Evolutionary conservation across 2,329 filamentous ascomycete genomes (phyloP), one percentile per base, ranked within the genome.

Genomic region (Trichoderma polysporum): DNA sequence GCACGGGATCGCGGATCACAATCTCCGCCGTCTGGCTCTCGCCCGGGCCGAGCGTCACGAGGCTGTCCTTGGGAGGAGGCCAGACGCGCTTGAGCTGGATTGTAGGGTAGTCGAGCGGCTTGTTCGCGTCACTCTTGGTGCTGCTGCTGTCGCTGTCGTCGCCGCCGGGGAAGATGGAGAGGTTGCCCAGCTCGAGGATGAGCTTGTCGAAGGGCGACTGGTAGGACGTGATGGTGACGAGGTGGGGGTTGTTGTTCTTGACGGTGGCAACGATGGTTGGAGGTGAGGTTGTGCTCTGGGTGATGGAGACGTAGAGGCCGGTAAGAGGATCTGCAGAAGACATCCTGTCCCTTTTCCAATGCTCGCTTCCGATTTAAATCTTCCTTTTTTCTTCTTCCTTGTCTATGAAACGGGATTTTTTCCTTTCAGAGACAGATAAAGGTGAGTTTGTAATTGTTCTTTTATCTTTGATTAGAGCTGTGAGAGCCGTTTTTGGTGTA

Each of bases 151-250:
- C 49, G 47, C 31, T 50, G 58, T 61, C 31, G 45, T 22, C 25
- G 58, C 22, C 22, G 39, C 58, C 22, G 13, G 75, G 77, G 22
- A 73, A 75, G 59, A 81, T 73, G 57, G 72, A 71, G 17, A 80
- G 61, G 31, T 78, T 71, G 17, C 79, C 79, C 10, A 80, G 73
- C 65, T 75, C 72, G 52, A 80, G 65, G 12, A 75, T 77, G 45
- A 78, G 61, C 4, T 71, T 70, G 66, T 81, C 79, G 47, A 81
- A 72, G 39, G 79, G 79, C 5, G 79, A 78, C 58, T 78, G 69
- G 77, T 79, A 81, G 17, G 71, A 69, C 54, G 80, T 73, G 12
- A 81, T 69, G 17, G 78, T 80, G 50, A 81, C 73, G 31, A 76
- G 69, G 29, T 69, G 57, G n/a, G 74, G 69, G 68, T 77, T 72